Percentiles rank a stretch among this genome's conserved stretches.
These are phyloP conservation scores for Takakia lepidozioides DNA, from an alignment of 225 moss, liverwort and hornwort genomes.

Conservation along the genomic window DNA sequence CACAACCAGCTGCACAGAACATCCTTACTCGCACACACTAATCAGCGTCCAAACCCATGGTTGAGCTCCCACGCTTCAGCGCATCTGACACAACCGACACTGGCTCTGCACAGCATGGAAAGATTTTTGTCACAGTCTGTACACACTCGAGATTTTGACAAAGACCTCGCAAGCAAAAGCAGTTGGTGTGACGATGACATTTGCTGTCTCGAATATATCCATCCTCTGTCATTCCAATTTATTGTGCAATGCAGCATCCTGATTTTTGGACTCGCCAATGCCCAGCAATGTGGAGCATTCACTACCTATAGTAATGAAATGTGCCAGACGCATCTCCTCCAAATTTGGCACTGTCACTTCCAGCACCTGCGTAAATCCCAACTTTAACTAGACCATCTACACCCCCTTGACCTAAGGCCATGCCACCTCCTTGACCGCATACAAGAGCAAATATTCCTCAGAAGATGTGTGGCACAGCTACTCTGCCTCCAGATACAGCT, in stretches of 20 bases:
- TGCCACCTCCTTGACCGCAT: too few relatives aligned
- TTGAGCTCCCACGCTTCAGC: conserved; percentile 71
- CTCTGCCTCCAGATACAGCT: too few relatives aligned
- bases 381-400: too few relatives aligned
- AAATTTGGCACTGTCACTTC: conserved; percentile 86
- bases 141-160: neutral
- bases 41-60: conserved; percentile 65
- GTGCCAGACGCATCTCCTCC: conserved; percentile 95
- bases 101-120: conserved; percentile 36
- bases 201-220: conserved; percentile 85
- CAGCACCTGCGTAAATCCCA: conserved; percentile 67
- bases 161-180: neutral
- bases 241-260: too few relatives aligned
- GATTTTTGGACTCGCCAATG: too few relatives aligned
- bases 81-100: conserved; percentile 39
- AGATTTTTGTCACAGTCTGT: neutral
- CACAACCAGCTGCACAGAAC: too few relatives aligned
- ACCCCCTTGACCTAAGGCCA: too few relatives aligned
- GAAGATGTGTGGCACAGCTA: too few relatives aligned
- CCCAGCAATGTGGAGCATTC: conserved; percentile 63
- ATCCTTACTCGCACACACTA: too few relatives aligned
- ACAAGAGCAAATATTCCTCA: too few relatives aligned
- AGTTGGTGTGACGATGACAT: conserved; percentile 80
- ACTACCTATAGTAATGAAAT: conserved; percentile 84
- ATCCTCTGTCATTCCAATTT: too few relatives aligned